Evolutionary conservation across 768 basidiomycete genomes (phyloP), one percentile per base, ranked within the genome.

Genomic region (Tricholomella constricta): DNA sequence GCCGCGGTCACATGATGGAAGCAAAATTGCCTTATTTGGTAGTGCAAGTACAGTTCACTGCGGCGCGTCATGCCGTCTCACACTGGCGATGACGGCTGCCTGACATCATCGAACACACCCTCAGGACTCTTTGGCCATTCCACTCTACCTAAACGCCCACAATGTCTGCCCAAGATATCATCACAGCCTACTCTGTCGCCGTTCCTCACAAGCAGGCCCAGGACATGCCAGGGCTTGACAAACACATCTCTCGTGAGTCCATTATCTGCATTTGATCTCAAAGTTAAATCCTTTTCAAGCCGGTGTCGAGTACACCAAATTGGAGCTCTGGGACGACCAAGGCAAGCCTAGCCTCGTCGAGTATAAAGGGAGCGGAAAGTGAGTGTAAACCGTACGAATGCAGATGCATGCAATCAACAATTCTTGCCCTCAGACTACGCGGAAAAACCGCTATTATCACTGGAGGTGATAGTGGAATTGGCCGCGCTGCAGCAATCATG

Each of bases 351-450:
- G 68, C 58, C 69, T 81, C 43, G 64, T 71, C 45, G 78, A 82
- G 62, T 85, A 86, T 65, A 65, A 67, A 35, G 81, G 82, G 4
- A 70, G 66, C 20, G 78, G 74, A 36, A 84, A 81, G 73, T 71
- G 29, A 26, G 64, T 54, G 6, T 14, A 4, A 12, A 6, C 7
- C 34, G 44, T 50, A 15, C n/a, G n/a, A 29, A 20, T 35, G 1
- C 3, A 6, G 38, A 9, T 25, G 15, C 4, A 32, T 38, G 4
- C 14, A 19, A 4, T 25, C 51, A 6, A 50, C 36, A 29, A 7
- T 23, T 25, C 31, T 34, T 35, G 19, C 27, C 27, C 19, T 10
- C 29, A 73, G 67, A 45, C 59, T 73, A 1, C 56, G 65, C 55
- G 69, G 66, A 11, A 73, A 75, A 56, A 67, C 67, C 3, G 69